These are phyloP conservation scores for Paecilomyces variotii DNA, from an alignment of 2,329 filamentous ascomycete genomes.

Conservation along the genomic window DNA sequence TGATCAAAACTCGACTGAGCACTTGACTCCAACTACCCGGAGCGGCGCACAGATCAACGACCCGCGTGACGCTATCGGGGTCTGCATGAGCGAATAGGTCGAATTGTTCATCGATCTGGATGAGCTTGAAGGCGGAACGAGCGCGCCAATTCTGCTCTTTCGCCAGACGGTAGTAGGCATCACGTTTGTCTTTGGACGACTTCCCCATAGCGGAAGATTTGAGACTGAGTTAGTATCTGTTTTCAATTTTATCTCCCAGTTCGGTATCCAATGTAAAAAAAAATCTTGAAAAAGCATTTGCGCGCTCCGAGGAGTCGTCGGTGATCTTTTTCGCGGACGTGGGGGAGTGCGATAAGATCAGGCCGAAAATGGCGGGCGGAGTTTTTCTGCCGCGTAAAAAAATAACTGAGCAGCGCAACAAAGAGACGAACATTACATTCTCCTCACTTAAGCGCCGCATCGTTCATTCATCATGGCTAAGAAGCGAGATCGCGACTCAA, in stretches of 20 bases:
- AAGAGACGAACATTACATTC: not conserved
- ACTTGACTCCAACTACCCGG: constrained; percentile 98
- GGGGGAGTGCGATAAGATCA: constrained; percentile 29
- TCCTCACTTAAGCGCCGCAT: not conserved
- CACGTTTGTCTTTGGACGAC: constrained; percentile 96
- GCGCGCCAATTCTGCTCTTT: constrained; percentile 99
- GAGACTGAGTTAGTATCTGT: not conserved
- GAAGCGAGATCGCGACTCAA: constrained; percentile 27
- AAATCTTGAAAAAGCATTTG: not conserved
- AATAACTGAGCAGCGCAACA: not conserved
- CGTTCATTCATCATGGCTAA: constrained; percentile 21
- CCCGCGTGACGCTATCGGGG: constrained; percentile 68
- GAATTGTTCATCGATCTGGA: constrained; percentile 95
- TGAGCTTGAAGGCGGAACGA: constrained; percentile 89
- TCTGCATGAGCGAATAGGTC: constrained; percentile 66
- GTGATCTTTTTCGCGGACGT: constrained; percentile 13
- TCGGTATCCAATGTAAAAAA: not conserved
- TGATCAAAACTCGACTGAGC: constrained; percentile 83
- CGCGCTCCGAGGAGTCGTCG: constrained; percentile 3
- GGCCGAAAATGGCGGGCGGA: constrained; percentile 15
- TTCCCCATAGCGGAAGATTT: constrained; percentile 63
- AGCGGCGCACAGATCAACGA: constrained; percentile 92
- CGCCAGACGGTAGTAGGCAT: constrained; percentile 93
- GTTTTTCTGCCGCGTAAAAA: constrained; percentile 9
- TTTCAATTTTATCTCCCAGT: constrained; percentile 2